Evolutionary conservation across 306 rosid genomes (phyloP).

Genomic region (Rubus parviflorus): DNA sequence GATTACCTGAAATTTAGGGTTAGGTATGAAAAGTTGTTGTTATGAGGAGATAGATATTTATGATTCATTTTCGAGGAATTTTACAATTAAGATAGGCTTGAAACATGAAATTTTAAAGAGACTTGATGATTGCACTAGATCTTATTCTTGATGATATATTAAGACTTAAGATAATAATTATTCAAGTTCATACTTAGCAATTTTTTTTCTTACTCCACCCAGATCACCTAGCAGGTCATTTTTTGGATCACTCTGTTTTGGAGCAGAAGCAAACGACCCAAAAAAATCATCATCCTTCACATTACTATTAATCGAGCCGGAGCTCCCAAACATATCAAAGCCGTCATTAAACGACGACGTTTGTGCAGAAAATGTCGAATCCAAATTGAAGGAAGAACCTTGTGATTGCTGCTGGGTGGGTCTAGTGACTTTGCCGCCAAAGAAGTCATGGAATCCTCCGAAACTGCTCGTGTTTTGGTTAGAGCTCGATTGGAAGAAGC

Average conservation of each 20-base stretch:
- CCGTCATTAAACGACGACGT: conserved; percentile 37
- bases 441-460: conserved; percentile 43
- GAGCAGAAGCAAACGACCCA: conserved; percentile 36
- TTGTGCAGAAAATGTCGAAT: conserved; percentile 47
- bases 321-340: conserved; percentile 55
- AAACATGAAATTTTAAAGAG: no score
- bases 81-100: no score
- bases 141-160: no score
- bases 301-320: conserved; percentile 19
- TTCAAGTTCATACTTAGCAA: conserved; percentile 26
- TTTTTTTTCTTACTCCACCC: conserved; percentile 23
- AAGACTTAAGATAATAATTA: no score
- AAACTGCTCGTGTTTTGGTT: conserved; percentile 25
- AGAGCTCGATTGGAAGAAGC: conserved; percentile 9
- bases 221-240: conserved; percentile 60
- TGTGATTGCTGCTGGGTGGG: conserved; percentile 29
- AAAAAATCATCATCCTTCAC: conserved; percentile 23
- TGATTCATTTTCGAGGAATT: no score
- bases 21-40: no score
- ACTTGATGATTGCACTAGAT: no score
- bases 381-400: conserved; percentile 45
- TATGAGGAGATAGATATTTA: no score
- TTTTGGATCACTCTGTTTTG: conserved; percentile 38
- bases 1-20: no score
- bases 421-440: conserved; percentile 41